Base-by-base conservation (phyloP, 371 early-diverging fungal genomes). In the Synchytrium microbalum region DNA sequence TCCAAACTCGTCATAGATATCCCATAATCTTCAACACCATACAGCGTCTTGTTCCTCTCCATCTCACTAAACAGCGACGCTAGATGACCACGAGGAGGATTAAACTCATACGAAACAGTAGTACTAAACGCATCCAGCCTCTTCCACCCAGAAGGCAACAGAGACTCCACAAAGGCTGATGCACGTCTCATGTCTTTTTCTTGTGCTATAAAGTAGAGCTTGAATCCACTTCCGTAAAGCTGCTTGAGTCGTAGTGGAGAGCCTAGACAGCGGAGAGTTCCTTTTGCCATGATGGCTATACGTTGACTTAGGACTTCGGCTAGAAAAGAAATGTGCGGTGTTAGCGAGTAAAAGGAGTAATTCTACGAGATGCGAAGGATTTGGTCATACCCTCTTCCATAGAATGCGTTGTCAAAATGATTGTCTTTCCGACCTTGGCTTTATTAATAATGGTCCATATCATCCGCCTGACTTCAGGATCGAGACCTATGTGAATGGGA, bases 391-490 rank as follows among this genome's bases (percentile, higher is more conserved):
- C 69, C 62, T 69, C 69, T 30, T 69, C 69, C 73, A 75, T 67
- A 29, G 63, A 68, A 62, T 72, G 75, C 0, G 75, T 74, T n/a
- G 66, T 74, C 68, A 88, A 65, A 33, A 89, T 69, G 59, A 89
- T 82, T 32, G 88, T 86, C 29, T 79, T 81, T 24, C 77, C 80
- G 51, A 70, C 65, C 64, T 80, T 80, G 1, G 87, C 84, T 8
- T 74, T 63, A 32, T 77, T 67, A 61, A 89, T 71, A 66, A 89
- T 86, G 61, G 81, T 77, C 88, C 88, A 88, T 63, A 88, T 85
- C 25, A 85, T 52, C 0, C 88, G 76, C 8, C 86, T 75, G 16
- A 89, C 84, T 58, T 86, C 83, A 0, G 86, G 86, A 66, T 88
- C 86, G 13, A 88, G 63, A 0, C 87, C 88, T 1, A 80, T 83